Evolutionary conservation across 495 filamentous ascomycete species (phyloP).

Genomic region (Aspergillus biplanus): DNA sequence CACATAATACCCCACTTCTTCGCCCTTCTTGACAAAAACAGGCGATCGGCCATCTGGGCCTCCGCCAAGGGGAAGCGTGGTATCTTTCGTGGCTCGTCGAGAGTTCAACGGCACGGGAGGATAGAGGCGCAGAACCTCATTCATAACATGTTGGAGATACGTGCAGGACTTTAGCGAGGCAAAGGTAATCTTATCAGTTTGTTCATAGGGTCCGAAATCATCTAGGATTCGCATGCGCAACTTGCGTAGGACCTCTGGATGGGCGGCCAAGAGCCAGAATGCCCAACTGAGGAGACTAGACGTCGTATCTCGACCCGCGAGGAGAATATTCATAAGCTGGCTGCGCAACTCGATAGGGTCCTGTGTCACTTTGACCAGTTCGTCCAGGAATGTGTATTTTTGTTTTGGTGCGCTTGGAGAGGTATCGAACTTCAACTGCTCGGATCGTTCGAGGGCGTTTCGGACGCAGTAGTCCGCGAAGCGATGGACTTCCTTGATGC

Average conservation of each 20-base stretch:
- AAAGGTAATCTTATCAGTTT: not conserved
- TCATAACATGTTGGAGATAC: conserved; percentile 70
- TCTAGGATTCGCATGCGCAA: conserved; percentile 54
- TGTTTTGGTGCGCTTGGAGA: not conserved
- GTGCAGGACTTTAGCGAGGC: conserved; percentile 67
- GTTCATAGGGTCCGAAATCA: not conserved
- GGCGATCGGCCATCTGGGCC: conserved; percentile 66
- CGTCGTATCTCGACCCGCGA: conserved; percentile 63
- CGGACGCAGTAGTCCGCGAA: not conserved
- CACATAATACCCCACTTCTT: conserved; percentile 52
- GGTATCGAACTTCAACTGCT: too few species aligned
- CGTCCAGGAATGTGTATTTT: conserved; percentile 12
- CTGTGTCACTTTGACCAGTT: not conserved
- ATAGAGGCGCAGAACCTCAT: conserved; percentile 58
- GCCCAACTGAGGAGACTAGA: conserved; percentile 58
- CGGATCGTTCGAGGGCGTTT: not conserved
- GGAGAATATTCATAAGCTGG: conserved; percentile 39
- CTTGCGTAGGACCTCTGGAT: conserved; percentile 43
- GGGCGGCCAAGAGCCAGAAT: conserved; percentile 56
- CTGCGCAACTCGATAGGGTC: not conserved
- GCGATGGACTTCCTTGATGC: not conserved
- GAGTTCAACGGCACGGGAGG: conserved; percentile 74
- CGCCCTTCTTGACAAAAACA: conserved; percentile 62
- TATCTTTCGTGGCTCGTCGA: conserved; percentile 66
- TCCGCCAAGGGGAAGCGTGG: conserved; percentile 71